A percentile compares a stretch with the other conserved stretches of the same genome.
These are phyloP conservation scores for Glaciozyma martinii DNA, from an alignment of 768 basidiomycete genomes.

Conservation along the genomic window DNA sequence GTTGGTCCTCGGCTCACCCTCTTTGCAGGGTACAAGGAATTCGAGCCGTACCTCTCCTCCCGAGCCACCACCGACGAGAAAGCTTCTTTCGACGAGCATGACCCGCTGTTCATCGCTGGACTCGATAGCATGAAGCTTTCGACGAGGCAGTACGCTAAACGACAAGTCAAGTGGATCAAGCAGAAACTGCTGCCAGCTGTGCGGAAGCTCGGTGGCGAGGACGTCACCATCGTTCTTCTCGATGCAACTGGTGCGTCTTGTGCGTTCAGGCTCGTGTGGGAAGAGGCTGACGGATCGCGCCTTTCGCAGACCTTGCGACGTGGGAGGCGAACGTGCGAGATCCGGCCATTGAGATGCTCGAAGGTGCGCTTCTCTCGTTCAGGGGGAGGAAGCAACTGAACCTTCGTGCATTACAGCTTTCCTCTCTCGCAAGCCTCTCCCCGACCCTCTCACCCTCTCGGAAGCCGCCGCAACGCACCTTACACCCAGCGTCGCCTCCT, in stretches of 20 bases:
- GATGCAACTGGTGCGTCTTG: conserved; percentile 40
- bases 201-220: conserved; percentile 21
- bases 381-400: background rate
- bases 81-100: conserved; percentile 35
- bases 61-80: background rate
- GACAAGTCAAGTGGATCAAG: conserved; percentile 83
- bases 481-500: background rate
- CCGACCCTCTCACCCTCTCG: conserved; percentile 14
- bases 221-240: conserved; percentile 41
- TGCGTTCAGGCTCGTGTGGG: rapidly evolving
- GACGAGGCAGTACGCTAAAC: conserved; percentile 82
- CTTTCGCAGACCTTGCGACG: background rate
- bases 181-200: conserved; percentile 69
- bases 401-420: background rate
- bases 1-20: background rate
- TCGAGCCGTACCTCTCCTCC: conserved; percentile 52
- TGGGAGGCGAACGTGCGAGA: conserved; percentile 18
- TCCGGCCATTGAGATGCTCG: conserved; percentile 4
- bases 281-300: too few relatives aligned
- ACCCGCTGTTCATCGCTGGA: conserved; percentile 48
- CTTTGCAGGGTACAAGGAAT: conserved; percentile 78
- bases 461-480: conserved; percentile 6
- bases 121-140: conserved; percentile 73
- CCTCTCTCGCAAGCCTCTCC: conserved; percentile 3
- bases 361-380: background rate